These are phyloP conservation scores for Collybiopsis confluens DNA, from an alignment of 768 basidiomycete species.

Conservation along the genomic window DNA sequence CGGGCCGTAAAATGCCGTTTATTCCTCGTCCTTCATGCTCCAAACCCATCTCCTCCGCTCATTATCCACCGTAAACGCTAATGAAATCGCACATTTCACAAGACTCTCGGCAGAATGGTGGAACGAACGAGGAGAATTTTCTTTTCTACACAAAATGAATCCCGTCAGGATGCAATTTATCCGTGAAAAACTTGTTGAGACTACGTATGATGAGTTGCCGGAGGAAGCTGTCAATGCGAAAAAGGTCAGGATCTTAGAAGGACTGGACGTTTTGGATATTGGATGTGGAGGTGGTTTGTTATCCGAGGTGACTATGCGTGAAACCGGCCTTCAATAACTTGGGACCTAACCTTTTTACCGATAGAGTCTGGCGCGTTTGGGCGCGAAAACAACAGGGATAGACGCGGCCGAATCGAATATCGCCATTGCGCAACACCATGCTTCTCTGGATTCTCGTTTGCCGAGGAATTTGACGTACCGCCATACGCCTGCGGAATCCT, in stretches of 20 bases:
- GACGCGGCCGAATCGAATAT: constrained; percentile 91
- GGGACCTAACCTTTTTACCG: constrained; percentile 3
- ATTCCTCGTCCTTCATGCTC: constrained; percentile 3
- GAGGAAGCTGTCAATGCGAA: constrained; percentile 28
- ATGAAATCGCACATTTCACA: constrained; percentile 88
- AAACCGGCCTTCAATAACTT: too few species aligned
- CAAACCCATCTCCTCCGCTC: constrained; percentile 6
- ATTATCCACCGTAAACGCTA: constrained; percentile 64
- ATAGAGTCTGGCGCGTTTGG: constrained; percentile 83
- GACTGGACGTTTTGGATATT: constrained; percentile 78
- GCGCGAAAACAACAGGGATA: constrained; percentile 85
- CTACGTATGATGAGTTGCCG: constrained; percentile 48
- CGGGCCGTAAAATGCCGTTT: too few species aligned
- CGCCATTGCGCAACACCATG: constrained; percentile 78
- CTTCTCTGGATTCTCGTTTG: constrained; percentile 61
- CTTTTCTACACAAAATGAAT: constrained; percentile 91
- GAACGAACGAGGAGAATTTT: constrained; percentile 91
- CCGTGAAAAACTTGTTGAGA: constrained; percentile 66
- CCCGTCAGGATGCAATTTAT: constrained; percentile 83
- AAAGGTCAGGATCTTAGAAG: constrained; percentile 42
- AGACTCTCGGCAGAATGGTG: constrained; percentile 90
- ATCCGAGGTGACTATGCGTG: constrained; percentile 90
- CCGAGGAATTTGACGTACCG: constrained; percentile 56
- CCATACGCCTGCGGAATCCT: constrained; percentile 69
- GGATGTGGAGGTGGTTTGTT: constrained; percentile 96